Evolutionary conservation across 2,329 filamentous ascomycete genomes (phyloP).

Genomic region (Nemania abortiva): DNA sequence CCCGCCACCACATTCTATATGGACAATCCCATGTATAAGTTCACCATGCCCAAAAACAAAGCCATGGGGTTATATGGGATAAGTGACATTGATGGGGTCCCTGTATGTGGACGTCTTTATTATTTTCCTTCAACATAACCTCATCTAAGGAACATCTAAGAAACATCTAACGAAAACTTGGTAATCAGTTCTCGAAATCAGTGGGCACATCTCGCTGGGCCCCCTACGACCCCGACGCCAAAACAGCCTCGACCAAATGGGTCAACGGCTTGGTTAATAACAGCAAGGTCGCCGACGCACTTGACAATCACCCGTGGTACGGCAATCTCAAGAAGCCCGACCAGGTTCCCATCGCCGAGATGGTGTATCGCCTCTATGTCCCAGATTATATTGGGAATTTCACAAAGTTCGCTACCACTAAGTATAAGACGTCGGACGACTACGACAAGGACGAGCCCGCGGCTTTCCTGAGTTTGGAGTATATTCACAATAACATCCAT

Average conservation of each 20-base stretch:
- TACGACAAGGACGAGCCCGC: neutral
- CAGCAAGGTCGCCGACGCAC: neutral
- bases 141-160: too few relatives aligned
- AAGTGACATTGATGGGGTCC: neutral
- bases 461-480: neutral
- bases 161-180: neutral
- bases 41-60: neutral
- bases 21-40: neutral
- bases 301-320: neutral
- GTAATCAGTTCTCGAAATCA: neutral
- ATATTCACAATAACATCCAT: conserved; percentile 3
- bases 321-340: neutral
- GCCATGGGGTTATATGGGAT: neutral
- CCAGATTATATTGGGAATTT: neutral
- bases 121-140: neutral
- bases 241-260: neutral
- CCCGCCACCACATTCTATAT: neutral
- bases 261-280: neutral
- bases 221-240: neutral
- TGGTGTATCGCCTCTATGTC: conserved; percentile 1
- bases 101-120: neutral
- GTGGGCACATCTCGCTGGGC: conserved; percentile 1
- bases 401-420: neutral
- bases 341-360: neutral
- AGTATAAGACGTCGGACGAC: neutral